Conservation (phyloP, 2,329 filamentous ascomycete species). For the Davidsoniella eucalypti region DNA sequence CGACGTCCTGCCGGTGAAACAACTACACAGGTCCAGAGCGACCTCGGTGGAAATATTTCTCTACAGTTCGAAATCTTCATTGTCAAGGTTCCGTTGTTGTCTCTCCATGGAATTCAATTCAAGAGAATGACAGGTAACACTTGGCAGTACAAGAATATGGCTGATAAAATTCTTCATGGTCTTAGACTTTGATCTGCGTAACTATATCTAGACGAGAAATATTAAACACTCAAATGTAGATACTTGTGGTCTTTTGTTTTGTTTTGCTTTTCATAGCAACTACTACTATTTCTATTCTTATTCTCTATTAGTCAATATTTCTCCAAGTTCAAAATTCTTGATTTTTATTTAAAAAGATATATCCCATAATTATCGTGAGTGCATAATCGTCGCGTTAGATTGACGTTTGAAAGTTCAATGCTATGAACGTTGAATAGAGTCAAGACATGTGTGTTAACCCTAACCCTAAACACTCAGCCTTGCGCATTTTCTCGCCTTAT, state of each 20-base stretch:
- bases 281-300: neutral
- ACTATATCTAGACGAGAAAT: no score
- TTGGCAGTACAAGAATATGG: slow-evolving; percentile 98
- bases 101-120: slow-evolving; percentile 90
- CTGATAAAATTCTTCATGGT: slow-evolving; percentile 81
- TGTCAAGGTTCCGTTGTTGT: slow-evolving; percentile 88
- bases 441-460: no score
- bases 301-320: neutral
- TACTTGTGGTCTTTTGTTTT: neutral
- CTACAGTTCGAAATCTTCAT: slow-evolving; percentile 92
- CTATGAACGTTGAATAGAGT: no score
- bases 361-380: no score
- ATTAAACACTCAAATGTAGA: no score
- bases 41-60: slow-evolving; percentile 68
- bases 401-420: no score
- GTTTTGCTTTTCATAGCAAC: neutral
- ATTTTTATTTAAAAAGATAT: no score
- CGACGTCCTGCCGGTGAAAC: slow-evolving; percentile 51
- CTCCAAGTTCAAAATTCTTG: neutral
- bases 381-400: no score
- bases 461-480: no score
- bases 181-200: slow-evolving; percentile 39
- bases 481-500: no score
- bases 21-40: slow-evolving; percentile 78
- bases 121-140: slow-evolving; percentile 92